Evolutionary conservation across 169 alveolate genomes (phyloP).

Genomic region (Plasmodium berghei): DNA sequence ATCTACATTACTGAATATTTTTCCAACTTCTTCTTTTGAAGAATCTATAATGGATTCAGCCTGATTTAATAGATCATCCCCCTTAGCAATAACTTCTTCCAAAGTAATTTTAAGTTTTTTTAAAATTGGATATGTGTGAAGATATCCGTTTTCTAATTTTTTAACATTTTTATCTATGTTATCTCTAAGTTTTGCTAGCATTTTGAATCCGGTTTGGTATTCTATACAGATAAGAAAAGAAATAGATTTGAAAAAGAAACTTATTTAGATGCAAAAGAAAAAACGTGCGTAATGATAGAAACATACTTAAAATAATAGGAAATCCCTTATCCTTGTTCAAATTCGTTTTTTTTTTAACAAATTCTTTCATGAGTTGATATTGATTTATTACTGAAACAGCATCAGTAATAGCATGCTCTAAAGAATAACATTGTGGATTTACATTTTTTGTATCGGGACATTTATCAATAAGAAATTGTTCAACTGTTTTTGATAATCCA

Average conservation of each 20-base stretch:
- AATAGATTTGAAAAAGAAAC: background rate
- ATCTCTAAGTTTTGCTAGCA: background rate
- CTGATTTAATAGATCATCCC: background rate
- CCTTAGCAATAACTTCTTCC: background rate
- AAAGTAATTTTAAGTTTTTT: background rate
- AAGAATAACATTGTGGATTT: conserved; percentile 11
- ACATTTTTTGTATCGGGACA: background rate
- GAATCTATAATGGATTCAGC: background rate
- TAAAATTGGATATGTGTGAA: conserved; percentile 32
- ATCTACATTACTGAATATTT: conserved; percentile 3
- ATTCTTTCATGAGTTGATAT: conserved; percentile 6
- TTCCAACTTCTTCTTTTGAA: conserved; percentile 4
- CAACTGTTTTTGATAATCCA: conserved; percentile 14
- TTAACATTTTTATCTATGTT: conserved; percentile 3
- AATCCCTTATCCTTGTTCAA: background rate
- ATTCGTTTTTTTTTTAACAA: background rate
- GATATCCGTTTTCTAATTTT: conserved; percentile 8
- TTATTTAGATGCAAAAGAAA: background rate
- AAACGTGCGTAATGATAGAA: background rate
- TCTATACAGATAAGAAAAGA: conserved; percentile 2
- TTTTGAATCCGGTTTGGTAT: conserved; percentile 6
- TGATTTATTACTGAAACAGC: background rate
- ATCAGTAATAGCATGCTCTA: conserved; percentile 9
- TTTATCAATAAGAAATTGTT: conserved; percentile 7
- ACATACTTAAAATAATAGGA: conserved; percentile 29